Conservation (phyloP, 306 rosid genomes). For the Clitoria ternatea region DNA sequence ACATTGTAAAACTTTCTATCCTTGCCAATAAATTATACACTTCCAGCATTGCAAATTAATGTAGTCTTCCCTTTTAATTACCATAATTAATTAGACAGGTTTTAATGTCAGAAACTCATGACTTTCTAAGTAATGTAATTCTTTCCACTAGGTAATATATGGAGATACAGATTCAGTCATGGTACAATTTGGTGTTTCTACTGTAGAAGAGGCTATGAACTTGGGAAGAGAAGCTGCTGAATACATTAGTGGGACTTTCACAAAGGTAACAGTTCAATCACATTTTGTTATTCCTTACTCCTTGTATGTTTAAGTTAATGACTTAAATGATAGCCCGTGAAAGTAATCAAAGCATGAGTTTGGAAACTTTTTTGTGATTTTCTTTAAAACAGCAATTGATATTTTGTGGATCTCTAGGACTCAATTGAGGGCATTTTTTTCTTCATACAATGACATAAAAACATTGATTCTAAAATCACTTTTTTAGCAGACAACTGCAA, state of each 20-base stretch:
- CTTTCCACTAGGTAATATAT: constrained; percentile 69
- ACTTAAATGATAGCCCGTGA: neutral
- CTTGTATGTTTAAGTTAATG: constrained; percentile 6
- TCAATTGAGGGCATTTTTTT: neutral
- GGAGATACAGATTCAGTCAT: constrained; percentile 98
- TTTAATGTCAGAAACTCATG: constrained; percentile 8
- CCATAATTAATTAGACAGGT: neutral
- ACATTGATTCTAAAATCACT: neutral
- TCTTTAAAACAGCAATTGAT: neutral
- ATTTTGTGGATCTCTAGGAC: neutral
- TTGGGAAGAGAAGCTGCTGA: constrained; percentile 98
- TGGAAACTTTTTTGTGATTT: neutral
- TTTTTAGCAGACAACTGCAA: neutral
- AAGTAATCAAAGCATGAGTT: constrained; percentile 7
- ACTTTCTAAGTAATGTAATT: constrained; percentile 15
- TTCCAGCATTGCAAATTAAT: neutral
- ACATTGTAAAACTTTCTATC: neutral
- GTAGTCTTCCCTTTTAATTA: neutral
- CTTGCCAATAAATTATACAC: constrained; percentile 9
- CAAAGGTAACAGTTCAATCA: constrained; percentile 42
- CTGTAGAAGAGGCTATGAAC: constrained; percentile 77
- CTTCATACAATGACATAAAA: neutral
- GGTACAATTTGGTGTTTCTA: constrained; percentile 90
- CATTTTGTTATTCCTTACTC: neutral
- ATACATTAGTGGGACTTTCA: constrained; percentile 77